Base-by-base conservation (phyloP, 768 basidiomycete species). In the Mycena epipterygia region DNA sequence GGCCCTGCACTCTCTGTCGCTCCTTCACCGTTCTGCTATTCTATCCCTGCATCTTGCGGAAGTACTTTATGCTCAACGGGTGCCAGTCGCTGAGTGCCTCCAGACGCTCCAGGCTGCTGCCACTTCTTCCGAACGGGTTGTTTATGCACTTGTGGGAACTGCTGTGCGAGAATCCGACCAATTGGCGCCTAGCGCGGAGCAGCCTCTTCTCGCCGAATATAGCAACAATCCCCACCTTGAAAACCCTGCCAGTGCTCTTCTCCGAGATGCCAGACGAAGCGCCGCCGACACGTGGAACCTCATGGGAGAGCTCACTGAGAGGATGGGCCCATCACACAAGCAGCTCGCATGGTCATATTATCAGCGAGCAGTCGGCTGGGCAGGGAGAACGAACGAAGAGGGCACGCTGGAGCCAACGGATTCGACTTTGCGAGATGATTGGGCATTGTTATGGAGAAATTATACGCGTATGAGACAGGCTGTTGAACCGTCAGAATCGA, bases 251-350 rank as follows among this genome's bases (percentile, higher is more conserved):
- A 79, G 75, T 49, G 83, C 83, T 59, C 80, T 94, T 19, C 84
- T 94, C 61, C 89, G 90, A 32, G 92, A 94, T 76, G 87, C 93
- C 21, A 87, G 91, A 19, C 84, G 91, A 51, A 89, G 91, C 30
- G 90, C 92, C 19, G 90, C 91, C 0, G 91, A 93, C 78, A 89
- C 92, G 7, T 94, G 92, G 92, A 91, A 89, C 75, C 81, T 94
- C 69, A 83, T 90, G 78, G 93, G 93, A 16, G 81, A 93, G 44
- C 80, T 95, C 11, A 83, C 84, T n/a, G 91, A 93, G 71, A 73
- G 73, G 73, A 85, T 78, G 79, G 83, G 9, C 72, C 79, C 70
- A 72, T 81, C 53, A 79, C 80, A n/a, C 73, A 71, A 49, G 74
- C 68, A 37, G 16, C 51, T 61, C 17, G 91, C 91, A 11, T 76